These are phyloP conservation scores for Actinomortierella ambigua DNA, from an alignment of 371 early-diverging fungal species.

Conservation along the genomic window DNA sequence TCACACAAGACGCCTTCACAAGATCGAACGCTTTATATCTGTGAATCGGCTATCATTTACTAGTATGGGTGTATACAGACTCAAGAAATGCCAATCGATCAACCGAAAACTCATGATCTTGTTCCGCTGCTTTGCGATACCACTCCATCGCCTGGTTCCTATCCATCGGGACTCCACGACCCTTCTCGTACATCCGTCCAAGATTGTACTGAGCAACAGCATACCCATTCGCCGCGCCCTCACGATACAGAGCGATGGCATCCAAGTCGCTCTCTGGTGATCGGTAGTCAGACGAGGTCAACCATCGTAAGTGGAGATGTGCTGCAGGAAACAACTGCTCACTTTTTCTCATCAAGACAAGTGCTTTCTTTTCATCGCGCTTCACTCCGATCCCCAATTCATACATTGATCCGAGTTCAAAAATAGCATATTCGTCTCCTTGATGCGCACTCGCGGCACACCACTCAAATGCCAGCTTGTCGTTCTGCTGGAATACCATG, in stretches of 20 bases:
- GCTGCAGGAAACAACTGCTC: too few species aligned
- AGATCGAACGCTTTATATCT: too few species aligned
- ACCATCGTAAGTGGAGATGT: too few species aligned
- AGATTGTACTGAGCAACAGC: constrained; percentile 51
- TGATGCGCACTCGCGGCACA: constrained; percentile 71
- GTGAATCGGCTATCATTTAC: too few species aligned
- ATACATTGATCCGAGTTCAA: constrained; percentile 77
- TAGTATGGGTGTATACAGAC: too few species aligned
- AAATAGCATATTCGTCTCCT: constrained; percentile 83
- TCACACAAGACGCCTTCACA: too few species aligned
- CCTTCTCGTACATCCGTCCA: constrained; percentile 75
- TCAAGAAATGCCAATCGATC: too few species aligned
- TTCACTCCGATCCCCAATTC: constrained; percentile 82
- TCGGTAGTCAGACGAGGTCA: too few species aligned
- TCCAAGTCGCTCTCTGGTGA: too few species aligned
- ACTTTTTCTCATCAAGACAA: constrained; percentile 64
- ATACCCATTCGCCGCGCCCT: too few species aligned
- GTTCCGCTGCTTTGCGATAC: constrained; percentile 55
- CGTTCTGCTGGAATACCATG: constrained; percentile 73
- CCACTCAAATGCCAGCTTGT: constrained; percentile 71
- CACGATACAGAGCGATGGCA: too few species aligned
- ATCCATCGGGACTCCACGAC: constrained; percentile 61
- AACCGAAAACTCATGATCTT: too few species aligned
- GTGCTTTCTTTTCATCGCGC: constrained; percentile 57
- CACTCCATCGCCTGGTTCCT: constrained; percentile 57